phyloP scores from a whole-genome alignment of 225 moss, liverwort and hornwort species.

The Takakia lepidozioides region DNA sequence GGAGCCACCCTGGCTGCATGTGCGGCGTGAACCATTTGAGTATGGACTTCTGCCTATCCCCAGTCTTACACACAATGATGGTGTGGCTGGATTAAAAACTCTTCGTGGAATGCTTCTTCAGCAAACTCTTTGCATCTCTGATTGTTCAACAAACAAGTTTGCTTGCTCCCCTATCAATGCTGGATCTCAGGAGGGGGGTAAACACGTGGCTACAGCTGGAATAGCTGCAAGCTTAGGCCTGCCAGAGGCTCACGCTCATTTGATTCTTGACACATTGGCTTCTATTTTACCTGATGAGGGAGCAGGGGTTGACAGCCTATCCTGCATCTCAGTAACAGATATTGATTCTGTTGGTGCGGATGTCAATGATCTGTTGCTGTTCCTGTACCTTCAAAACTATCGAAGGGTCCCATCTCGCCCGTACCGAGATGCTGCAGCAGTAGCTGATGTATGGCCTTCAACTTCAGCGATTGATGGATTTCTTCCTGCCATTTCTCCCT shows the following conservation, averaged over 20 bases:
- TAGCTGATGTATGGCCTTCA: conserved; percentile 93
- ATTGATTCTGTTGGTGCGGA: conserved; percentile 82
- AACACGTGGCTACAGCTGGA: conserved; percentile 68
- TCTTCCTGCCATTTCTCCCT: conserved; percentile 60
- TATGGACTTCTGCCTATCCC: conserved; percentile 79
- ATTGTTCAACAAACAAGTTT: conserved; percentile 50
- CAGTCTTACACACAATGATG: conserved; percentile 70
- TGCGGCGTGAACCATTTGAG: conserved; percentile 89
- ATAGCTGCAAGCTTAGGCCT: conserved; percentile 74
- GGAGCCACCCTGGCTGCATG: conserved; percentile 98
- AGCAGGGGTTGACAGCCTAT: conserved; percentile 59
- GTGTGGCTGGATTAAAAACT: conserved; percentile 54
- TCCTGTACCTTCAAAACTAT: conserved; percentile 80
- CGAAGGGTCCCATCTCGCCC: conserved; percentile 68
- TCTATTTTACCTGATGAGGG: conserved; percentile 81
- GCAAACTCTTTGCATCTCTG: conserved; percentile 57
- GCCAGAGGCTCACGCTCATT: conserved; percentile 64
- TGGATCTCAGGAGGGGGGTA: conserved; percentile 48
- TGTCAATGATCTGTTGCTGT: conserved; percentile 75
- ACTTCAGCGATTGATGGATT: conserved; percentile 93
- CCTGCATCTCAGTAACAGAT: conserved; percentile 51
- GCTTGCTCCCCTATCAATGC: conserved; percentile 28
- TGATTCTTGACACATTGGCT: conserved; percentile 80
- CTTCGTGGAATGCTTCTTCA: conserved; percentile 75
- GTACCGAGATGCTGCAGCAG: conserved; percentile 74